Conservation (phyloP, 257 asterid genomes). For the Nicotiana otophora region DNA sequence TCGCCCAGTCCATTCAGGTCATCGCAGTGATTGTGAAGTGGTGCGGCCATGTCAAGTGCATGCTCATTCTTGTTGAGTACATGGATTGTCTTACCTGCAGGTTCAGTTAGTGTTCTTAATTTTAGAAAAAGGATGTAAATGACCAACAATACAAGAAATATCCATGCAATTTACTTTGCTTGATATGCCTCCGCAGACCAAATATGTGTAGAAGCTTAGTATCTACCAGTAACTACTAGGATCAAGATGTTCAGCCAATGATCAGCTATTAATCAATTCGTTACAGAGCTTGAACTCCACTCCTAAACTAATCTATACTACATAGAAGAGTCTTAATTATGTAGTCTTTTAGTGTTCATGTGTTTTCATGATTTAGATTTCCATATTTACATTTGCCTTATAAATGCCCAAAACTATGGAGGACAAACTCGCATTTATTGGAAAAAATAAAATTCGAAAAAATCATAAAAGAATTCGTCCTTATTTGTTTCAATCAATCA, state of each 20-base stretch:
- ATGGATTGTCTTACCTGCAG: slow-evolving; percentile 87
- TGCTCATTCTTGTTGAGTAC: slow-evolving; percentile 91
- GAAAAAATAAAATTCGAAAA: background rate
- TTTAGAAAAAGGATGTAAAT: background rate
- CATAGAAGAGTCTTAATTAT: background rate
- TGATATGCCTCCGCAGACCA: background rate
- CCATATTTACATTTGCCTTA: background rate
- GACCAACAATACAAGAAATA: background rate
- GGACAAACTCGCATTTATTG: background rate
- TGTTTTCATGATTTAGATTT: background rate
- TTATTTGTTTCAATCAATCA: background rate
- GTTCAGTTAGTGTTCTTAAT: slow-evolving; percentile 8
- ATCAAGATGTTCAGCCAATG: background rate
- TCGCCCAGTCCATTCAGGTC: slow-evolving; percentile 38
- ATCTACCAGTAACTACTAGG: background rate
- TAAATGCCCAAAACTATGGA: background rate
- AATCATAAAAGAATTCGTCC: background rate
- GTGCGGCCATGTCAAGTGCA: slow-evolving; percentile 90
- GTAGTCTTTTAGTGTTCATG: background rate
- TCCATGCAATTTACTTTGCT: background rate
- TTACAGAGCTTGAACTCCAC: background rate
- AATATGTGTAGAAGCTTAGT: background rate
- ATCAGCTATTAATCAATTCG: background rate
- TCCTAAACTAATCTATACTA: background rate
- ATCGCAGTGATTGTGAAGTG: slow-evolving; percentile 52